Conservation (phyloP, 2,329 filamentous ascomycete genomes). For the Fusarium sp. region DNA sequence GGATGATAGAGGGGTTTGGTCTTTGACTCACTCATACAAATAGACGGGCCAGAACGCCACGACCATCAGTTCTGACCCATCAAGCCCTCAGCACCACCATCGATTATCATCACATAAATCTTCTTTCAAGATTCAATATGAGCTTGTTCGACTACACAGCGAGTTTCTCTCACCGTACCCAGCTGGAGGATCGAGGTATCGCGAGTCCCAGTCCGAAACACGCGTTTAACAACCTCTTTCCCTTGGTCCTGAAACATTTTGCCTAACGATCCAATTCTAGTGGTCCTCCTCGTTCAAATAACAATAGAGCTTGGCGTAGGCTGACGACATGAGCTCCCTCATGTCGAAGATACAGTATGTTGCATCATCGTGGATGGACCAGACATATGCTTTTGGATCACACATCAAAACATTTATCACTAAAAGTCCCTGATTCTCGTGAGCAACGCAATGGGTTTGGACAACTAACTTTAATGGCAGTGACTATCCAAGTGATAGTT, state of each 20-base stretch:
- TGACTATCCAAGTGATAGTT: neutral
- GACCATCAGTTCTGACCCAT: too few species aligned
- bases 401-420: neutral
- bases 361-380: too few species aligned
- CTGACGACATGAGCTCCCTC: too few species aligned
- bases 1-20: neutral
- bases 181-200: neutral
- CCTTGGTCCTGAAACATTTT: too few species aligned
- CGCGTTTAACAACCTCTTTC: neutral
- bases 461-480: too few species aligned
- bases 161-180: neutral
- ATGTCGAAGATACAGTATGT: too few species aligned
- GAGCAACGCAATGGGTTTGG: neutral
- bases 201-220: neutral
- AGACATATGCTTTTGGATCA: too few species aligned
- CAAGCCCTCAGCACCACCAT: too few species aligned
- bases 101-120: neutral
- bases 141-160: neutral
- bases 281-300: neutral
- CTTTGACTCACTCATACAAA: neutral
- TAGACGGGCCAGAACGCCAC: neutral
- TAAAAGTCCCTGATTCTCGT: neutral
- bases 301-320: neutral
- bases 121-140: neutral
- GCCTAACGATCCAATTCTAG: neutral